Evolutionary conservation across 495 filamentous ascomycete genomes (phyloP), one percentile per base, ranked within the genome.

Genomic region (Cercophora sp.): DNA sequence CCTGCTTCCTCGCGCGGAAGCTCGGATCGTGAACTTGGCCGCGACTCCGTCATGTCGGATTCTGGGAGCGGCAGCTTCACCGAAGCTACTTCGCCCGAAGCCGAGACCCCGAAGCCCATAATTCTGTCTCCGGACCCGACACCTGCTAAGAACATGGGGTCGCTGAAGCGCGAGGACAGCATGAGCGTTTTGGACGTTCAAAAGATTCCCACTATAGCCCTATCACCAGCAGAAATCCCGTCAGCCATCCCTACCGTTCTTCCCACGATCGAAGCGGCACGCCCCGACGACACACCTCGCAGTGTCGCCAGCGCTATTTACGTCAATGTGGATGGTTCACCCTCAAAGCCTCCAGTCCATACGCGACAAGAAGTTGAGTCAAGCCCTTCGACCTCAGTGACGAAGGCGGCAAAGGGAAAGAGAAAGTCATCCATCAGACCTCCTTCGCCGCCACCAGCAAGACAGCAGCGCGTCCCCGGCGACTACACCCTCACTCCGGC

Each of bases 401-500:
- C 29, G 29, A 32, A 32, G 8, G 8, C 29, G 29, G 13, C 18
- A 19, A 47, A 41, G 34, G 20, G 24, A 8, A 31, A 52, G 27
- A 18, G 48, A 48, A 35, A 27, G 25, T 20, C 23, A 39, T 8
- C 25, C 24, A 29, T 27, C 5, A 27, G 25, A 27, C n/a, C 16
- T 8, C 11, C 41, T 1, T 37, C 51, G 11, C 18, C 32, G 6
- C 49, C 55, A 11, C 60, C 46, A 50, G 55, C 43, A 51, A 69
- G 23, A 59, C 71, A 10, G 55, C 70, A 18, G 64, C 73, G 58
- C 74, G 67, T 76, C 0, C 89, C 88, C 0, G 86, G 88, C 0
- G 89, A 94, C 63, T 92, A 91, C 63, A 83, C 84, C 46, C 84
- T 87, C 25, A 91, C 87, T 0, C 76, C 81, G 1, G 68, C 78